Evolutionary conservation across 305 asterid species (phyloP).

Genomic region (Solanum aculeatissimum): DNA sequence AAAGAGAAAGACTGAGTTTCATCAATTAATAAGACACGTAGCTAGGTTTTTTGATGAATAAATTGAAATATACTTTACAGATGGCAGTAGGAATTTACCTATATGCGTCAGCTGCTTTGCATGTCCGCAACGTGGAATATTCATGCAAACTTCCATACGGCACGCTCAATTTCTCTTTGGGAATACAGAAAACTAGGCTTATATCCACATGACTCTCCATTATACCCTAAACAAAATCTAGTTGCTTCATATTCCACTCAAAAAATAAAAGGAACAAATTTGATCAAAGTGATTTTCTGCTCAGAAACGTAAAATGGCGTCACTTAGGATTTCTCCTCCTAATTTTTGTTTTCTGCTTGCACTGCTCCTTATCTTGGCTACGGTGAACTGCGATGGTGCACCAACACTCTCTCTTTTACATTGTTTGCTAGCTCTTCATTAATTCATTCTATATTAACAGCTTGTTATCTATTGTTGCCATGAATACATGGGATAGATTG

Average conservation of each 20-base stretch:
- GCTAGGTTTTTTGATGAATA: too few relatives aligned
- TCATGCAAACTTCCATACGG: background rate
- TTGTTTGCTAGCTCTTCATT: background rate
- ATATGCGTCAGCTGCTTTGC: constrained; percentile 3
- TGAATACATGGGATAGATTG: too few relatives aligned
- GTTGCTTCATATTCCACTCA: background rate
- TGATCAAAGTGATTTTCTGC: background rate
- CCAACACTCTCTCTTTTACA: background rate
- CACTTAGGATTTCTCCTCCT: background rate
- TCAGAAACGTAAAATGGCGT: constrained; percentile 5
- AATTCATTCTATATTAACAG: background rate
- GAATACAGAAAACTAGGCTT: background rate
- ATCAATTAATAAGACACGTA: too few relatives aligned
- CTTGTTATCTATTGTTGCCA: too few relatives aligned
- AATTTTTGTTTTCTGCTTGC: background rate
- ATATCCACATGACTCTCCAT: background rate
- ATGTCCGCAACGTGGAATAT: constrained; percentile 19
- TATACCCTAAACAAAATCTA: background rate
- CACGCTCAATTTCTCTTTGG: background rate
- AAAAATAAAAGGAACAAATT: background rate
- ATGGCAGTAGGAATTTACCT: background rate
- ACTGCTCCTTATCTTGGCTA: constrained; percentile 7
- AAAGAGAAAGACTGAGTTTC: background rate
- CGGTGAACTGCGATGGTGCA: constrained; percentile 16
- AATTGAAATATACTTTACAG: background rate